Evolutionary conservation across 306 rosid species (phyloP), one percentile per base, ranked within the genome.

Genomic region (Glycyrrhiza uralensis): DNA sequence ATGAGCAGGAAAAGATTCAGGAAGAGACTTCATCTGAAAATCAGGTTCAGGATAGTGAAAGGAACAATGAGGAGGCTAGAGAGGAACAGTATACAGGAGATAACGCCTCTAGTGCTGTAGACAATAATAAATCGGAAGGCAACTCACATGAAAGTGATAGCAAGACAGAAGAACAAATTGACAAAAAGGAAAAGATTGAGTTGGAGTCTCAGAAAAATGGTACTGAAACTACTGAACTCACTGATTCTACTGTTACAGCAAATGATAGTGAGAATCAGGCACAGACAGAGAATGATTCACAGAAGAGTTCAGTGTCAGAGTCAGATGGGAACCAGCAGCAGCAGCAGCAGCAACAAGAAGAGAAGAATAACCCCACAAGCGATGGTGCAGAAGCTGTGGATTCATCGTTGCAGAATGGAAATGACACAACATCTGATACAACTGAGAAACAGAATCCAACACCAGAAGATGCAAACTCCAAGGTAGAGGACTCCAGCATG

Each of bases 61-160:
- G 28, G 54, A 84, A 62, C 30, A 80, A 64, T 17, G 90, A 81
- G 49, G 86, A 83, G 69, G 74, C 85, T 11, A 84, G 95, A 79
- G 96, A 89, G 84, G 88, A 87, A 63, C 50, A 85, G 24, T 89
- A 91, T 86, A 75, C 87, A 35, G 96, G 83, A 46, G 97, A 94
- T 71, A 86, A 89, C 67, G 96, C 97, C 62, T 83, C 97, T 29
- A 91, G 93, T 78, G 94, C 88, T 46, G 93, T 93, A 13, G 90
- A 55, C 12, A 89, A 61, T 23, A 77, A 86, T 22, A 85, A 79
- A 58, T 72, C 80, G 6, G 85, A 81, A 78, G 84, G 78, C 28
- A 14, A 22, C 39, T 44, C 72, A 4, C 66, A 75, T 42, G 85
- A 79, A 65, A 85, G 71, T 72, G 28, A 71, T 10, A 83, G 64